Conservation (phyloP, 306 rosid species). For the Lablab purpureus region DNA sequence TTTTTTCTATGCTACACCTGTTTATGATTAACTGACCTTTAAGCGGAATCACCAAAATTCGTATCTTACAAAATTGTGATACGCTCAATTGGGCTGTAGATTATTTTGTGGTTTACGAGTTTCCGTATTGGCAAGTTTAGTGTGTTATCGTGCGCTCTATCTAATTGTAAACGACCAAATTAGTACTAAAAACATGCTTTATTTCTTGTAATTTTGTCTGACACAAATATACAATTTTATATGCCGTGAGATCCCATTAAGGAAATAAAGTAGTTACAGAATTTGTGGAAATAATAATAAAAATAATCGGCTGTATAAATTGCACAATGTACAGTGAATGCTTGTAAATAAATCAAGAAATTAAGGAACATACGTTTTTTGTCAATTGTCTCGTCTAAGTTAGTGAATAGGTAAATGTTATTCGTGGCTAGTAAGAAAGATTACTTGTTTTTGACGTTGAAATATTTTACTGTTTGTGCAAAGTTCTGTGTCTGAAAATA, state of each 20-base stretch:
- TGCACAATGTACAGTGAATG: too few relatives aligned
- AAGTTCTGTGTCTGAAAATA: too few relatives aligned
- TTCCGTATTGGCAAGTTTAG: background rate
- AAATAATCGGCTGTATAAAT: too few relatives aligned
- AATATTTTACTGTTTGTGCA: too few relatives aligned
- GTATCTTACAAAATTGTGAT: background rate
- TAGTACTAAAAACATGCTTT: background rate
- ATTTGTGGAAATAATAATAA: too few relatives aligned
- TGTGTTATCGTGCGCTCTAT: background rate
- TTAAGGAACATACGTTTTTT: too few relatives aligned
- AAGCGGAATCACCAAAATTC: background rate
- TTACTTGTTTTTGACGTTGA: too few relatives aligned
- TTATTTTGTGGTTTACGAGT: background rate
- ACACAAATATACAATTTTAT: too few relatives aligned
- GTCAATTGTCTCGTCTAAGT: background rate
- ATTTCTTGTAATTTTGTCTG: background rate
- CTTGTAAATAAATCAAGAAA: too few relatives aligned
- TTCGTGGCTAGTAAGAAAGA: background rate
- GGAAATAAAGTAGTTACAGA: too few relatives aligned
- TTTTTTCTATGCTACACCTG: conserved; percentile 12
- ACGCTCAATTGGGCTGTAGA: background rate
- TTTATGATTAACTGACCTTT: conserved; percentile 19
- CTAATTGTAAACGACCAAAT: background rate
- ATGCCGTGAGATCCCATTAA: too few relatives aligned
- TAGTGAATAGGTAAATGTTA: background rate